phyloP scores from a whole-genome alignment of 108 stramenopile species.

The Halocafeteria seosinensis region DNA sequence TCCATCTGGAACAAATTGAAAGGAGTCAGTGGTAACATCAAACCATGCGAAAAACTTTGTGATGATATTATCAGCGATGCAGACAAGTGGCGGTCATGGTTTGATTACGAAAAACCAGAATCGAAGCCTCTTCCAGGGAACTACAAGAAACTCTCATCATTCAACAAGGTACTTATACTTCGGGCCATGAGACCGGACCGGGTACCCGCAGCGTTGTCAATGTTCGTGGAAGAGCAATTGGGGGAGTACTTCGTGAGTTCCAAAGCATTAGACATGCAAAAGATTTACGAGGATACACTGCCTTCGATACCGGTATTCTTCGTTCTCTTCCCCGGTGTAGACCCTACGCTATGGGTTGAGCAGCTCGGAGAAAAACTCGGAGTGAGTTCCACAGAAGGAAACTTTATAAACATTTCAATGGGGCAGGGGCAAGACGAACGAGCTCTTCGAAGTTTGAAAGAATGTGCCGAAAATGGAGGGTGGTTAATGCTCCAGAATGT shows the following conservation, averaged over 20 bases:
- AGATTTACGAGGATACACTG: conserved; percentile 36
- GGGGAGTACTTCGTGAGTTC: conserved; percentile 47
- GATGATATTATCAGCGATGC: conserved; percentile 54
- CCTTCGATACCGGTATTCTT: conserved; percentile 52
- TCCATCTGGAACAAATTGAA: conserved; percentile 54
- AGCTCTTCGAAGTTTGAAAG: conserved; percentile 40
- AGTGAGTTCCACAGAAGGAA: conserved; percentile 37
- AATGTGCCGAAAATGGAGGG: conserved; percentile 47
- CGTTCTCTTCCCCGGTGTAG: conserved; percentile 58
- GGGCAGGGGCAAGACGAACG: conserved; percentile 56
- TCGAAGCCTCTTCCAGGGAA: conserved; percentile 46
- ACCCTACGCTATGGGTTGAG: conserved; percentile 59
- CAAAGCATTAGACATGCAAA: conserved; percentile 47
- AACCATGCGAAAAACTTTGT: conserved; percentile 40
- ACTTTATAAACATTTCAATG: conserved; percentile 61
- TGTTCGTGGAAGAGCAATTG: conserved; percentile 39
- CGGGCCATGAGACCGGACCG: conserved; percentile 57
- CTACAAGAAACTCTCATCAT: conserved; percentile 36
- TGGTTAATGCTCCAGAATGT: conserved; percentile 71
- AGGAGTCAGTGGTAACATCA: conserved; percentile 39
- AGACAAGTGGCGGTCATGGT: conserved; percentile 57
- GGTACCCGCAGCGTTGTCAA: conserved; percentile 32
- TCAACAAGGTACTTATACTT: conserved; percentile 46
- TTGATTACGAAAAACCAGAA: conserved; percentile 48
- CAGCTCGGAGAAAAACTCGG: conserved; percentile 38